A percentile compares a stretch with the other conserved stretches of the same genome.
phyloP scores from a whole-genome alignment of 257 asterid genomes.

The Galeopsis tetrahit region DNA sequence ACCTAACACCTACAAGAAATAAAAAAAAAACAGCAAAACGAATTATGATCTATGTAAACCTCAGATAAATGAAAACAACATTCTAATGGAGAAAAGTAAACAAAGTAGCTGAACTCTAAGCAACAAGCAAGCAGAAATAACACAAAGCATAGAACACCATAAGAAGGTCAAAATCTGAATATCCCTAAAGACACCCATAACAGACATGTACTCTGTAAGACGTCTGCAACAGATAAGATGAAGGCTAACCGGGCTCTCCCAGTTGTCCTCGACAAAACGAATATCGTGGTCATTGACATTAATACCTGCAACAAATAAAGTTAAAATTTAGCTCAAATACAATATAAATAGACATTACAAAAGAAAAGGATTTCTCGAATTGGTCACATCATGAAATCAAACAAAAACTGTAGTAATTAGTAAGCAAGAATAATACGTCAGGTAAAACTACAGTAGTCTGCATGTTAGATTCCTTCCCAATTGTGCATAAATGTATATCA shows the following conservation, averaged over 20 bases:
- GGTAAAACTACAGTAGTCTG: conserved; percentile 13
- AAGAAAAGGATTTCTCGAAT: not conserved
- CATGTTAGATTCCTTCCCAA: conserved; percentile 17
- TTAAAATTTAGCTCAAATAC: conserved; percentile 29
- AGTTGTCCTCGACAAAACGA: conserved; percentile 99
- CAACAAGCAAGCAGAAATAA: conserved; percentile 30
- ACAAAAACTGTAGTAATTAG: not conserved
- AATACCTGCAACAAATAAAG: conserved; percentile 62
- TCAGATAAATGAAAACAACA: not conserved
- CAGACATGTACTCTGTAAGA: conserved; percentile 18
- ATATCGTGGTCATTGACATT: conserved; percentile 93
- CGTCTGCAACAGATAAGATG: conserved; percentile 25
- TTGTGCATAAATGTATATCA: not conserved
- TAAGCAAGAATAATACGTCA: not conserved
- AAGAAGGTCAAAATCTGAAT: conserved; percentile 9
- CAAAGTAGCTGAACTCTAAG: conserved; percentile 18
- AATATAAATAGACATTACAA: conserved; percentile 19
- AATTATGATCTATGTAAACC: conserved; percentile 25
- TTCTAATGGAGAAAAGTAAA: conserved; percentile 6
- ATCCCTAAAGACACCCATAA: conserved; percentile 4
- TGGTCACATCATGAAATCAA: not conserved
- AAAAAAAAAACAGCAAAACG: conserved; percentile 35
- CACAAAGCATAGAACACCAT: conserved; percentile 27
- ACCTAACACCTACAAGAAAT: conserved; percentile 82
- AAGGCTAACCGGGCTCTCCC: conserved; percentile 98